A percentile compares a stretch with the other conserved stretches of the same genome.
These are phyloP conservation scores for Suhomyces pyralidae DNA, from an alignment of 805 yeast species.

Conservation along the genomic window DNA sequence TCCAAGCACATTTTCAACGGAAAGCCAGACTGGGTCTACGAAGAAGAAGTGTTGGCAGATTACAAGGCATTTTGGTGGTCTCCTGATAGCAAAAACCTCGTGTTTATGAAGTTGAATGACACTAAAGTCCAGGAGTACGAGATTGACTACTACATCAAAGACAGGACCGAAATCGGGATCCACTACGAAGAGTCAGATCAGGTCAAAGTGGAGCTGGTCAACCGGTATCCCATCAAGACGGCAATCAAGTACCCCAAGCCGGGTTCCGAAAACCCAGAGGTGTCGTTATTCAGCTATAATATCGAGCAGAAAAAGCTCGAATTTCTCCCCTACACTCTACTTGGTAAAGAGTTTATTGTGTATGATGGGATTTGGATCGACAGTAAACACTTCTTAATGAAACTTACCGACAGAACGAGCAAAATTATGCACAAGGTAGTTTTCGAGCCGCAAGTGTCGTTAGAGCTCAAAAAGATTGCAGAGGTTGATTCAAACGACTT, in stretches of 20 bases:
- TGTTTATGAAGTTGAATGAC: constrained; percentile 69
- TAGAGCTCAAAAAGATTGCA: constrained; percentile 3
- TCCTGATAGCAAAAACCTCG: constrained; percentile 60
- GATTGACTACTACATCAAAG: constrained; percentile 70
- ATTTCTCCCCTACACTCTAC: constrained; percentile 3
- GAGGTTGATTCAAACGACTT: constrained; percentile 12
- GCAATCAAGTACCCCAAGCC: constrained; percentile 77
- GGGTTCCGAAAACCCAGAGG: constrained; percentile 72
- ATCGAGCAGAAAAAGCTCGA: neutral
- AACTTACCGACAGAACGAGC: constrained; percentile 22
- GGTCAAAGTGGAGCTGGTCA: constrained; percentile 16
- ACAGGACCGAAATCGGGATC: constrained; percentile 14
- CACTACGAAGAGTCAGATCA: constrained; percentile 4
- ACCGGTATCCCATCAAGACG: constrained; percentile 47
- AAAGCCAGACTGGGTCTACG: constrained; percentile 92
- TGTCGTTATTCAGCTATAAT: constrained; percentile 17
- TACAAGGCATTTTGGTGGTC: constrained; percentile 88
- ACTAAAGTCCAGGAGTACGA: constrained; percentile 69
- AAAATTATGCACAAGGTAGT: constrained; percentile 14
- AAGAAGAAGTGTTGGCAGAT: constrained; percentile 77
- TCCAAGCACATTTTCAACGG: constrained; percentile 74
- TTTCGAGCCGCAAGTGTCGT: constrained; percentile 8
- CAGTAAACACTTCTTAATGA: constrained; percentile 12
- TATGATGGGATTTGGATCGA: constrained; percentile 23
- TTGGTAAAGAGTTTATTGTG: constrained; percentile 16